phyloP scores from a whole-genome alignment of 2,329 filamentous ascomycete genomes.

The Calonectria honghensis region DNA sequence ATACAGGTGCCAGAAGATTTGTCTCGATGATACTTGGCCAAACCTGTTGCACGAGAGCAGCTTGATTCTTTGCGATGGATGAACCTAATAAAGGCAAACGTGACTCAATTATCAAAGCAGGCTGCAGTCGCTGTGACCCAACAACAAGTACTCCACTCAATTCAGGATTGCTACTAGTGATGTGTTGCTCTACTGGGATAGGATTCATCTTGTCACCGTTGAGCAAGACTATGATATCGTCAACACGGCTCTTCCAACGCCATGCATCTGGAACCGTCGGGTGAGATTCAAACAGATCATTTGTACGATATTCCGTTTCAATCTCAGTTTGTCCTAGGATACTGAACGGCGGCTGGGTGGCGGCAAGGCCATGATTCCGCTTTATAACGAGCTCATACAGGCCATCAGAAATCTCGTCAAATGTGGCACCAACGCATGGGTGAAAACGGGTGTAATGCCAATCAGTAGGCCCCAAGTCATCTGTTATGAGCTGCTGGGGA shows the following conservation, averaged over 20 bases:
- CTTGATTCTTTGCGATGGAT: neutral
- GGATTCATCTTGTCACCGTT: slow-evolving; percentile 4
- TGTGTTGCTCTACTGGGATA: slow-evolving; percentile 5
- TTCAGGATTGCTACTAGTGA: neutral
- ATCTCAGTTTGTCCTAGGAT: neutral
- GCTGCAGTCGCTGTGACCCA: neutral
- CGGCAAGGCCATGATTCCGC: neutral
- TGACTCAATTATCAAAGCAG: slow-evolving; percentile 11
- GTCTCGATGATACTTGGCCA: slow-evolving; percentile 4
- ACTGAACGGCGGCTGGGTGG: neutral
- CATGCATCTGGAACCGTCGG: slow-evolving; percentile 5
- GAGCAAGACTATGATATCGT: slow-evolving; percentile 11
- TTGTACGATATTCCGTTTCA: slow-evolving; percentile 10
- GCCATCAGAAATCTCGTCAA: neutral
- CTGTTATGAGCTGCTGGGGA: neutral
- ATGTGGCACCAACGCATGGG: neutral
- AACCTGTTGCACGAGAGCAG: neutral
- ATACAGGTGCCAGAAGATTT: neutral
- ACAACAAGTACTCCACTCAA: slow-evolving; percentile 9
- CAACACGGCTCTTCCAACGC: slow-evolving; percentile 3
- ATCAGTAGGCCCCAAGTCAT: neutral
- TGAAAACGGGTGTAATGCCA: slow-evolving; percentile 14
- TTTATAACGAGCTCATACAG: neutral
- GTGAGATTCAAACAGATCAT: slow-evolving; percentile 10
- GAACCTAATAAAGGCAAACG: neutral